Evolutionary conservation across 2,329 filamentous ascomycete genomes (phyloP).

Genomic region (Zelopaecilomyces penicillatus): DNA sequence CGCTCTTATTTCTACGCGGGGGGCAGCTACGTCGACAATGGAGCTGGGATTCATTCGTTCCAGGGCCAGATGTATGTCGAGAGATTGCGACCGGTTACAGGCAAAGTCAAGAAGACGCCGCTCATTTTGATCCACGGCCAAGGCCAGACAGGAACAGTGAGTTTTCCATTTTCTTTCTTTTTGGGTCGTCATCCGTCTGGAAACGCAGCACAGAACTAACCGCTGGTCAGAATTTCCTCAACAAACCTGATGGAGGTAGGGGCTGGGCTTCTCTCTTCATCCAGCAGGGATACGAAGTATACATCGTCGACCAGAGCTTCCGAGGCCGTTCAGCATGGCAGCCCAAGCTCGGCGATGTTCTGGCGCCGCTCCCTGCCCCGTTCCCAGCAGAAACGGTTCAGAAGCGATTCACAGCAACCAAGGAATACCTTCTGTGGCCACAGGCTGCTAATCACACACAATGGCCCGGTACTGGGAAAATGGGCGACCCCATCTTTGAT

Average conservation of each 20-base stretch:
- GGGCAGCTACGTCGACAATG: constrained; percentile 25
- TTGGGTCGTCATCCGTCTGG: not conserved
- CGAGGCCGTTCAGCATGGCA: constrained; percentile 36
- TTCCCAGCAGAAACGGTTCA: constrained; percentile 28
- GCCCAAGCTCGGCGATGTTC: constrained; percentile 17
- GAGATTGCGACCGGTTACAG: constrained; percentile 28
- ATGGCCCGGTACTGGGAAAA: constrained; percentile 32
- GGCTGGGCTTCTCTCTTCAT: constrained; percentile 43
- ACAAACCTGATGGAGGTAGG: constrained; percentile 24
- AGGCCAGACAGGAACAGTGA: constrained; percentile 32
- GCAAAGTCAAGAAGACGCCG: constrained; percentile 19
- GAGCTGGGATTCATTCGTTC: constrained; percentile 20
- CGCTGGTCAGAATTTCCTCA: constrained; percentile 29
- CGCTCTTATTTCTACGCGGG: constrained; percentile 29
- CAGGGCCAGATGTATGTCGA: constrained; percentile 47
- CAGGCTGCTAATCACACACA: constrained; percentile 32
- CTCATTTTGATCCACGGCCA: constrained; percentile 36
- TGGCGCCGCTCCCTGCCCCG: constrained; percentile 13
- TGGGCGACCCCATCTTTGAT: constrained; percentile 33
- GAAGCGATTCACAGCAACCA: constrained; percentile 28
- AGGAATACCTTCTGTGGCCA: constrained; percentile 27
- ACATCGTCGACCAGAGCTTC: constrained; percentile 37
- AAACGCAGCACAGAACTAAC: not conserved
- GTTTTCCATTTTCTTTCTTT: constrained; percentile 5
- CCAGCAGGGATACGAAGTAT: constrained; percentile 36